phyloP scores from a whole-genome alignment of 257 asterid species.

The Avicennia marina region DNA sequence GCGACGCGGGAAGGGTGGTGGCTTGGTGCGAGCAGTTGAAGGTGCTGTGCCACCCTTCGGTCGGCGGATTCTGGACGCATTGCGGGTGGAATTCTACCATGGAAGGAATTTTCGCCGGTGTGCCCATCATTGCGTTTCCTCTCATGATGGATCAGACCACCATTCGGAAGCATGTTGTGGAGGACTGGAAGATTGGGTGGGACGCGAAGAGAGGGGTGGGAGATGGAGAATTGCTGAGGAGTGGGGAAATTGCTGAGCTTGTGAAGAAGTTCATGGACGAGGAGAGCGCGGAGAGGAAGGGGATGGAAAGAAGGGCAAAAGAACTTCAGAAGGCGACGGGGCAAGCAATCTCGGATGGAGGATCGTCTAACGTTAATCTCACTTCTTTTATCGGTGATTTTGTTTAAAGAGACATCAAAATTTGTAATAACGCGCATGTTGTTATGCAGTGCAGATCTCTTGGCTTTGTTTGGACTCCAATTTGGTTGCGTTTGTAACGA shows the following conservation, averaged over 20 bases:
- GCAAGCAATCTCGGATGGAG: conserved; percentile 32
- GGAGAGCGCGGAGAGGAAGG: conserved; percentile 36
- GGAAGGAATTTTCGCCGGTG: conserved; percentile 51
- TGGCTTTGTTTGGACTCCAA: too few relatives aligned
- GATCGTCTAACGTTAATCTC: conserved; percentile 34
- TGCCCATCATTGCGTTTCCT: conserved; percentile 55
- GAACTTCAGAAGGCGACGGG: conserved; percentile 22
- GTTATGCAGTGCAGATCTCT: too few relatives aligned
- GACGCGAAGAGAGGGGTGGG: conserved; percentile 34
- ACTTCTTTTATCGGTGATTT: conserved; percentile 25
- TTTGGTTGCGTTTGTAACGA: too few relatives aligned
- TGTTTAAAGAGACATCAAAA: too few relatives aligned
- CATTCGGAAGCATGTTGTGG: conserved; percentile 41
- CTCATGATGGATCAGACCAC: conserved; percentile 50
- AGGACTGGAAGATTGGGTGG: conserved; percentile 67
- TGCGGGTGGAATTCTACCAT: conserved; percentile 73
- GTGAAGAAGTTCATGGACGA: conserved; percentile 47
- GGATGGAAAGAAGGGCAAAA: conserved; percentile 25
- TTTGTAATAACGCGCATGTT: too few relatives aligned
- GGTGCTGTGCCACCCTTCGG: conserved; percentile 47
- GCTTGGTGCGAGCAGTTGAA: conserved; percentile 59
- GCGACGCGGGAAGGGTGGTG: conserved; percentile 36
- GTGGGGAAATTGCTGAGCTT: conserved; percentile 29
- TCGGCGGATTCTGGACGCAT: conserved; percentile 79
- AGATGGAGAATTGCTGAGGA: conserved; percentile 22